Evolutionary conservation across 169 alveolate genomes (phyloP), one percentile per base, ranked within the genome.

Genomic region (Eimeria brunetti): DNA sequence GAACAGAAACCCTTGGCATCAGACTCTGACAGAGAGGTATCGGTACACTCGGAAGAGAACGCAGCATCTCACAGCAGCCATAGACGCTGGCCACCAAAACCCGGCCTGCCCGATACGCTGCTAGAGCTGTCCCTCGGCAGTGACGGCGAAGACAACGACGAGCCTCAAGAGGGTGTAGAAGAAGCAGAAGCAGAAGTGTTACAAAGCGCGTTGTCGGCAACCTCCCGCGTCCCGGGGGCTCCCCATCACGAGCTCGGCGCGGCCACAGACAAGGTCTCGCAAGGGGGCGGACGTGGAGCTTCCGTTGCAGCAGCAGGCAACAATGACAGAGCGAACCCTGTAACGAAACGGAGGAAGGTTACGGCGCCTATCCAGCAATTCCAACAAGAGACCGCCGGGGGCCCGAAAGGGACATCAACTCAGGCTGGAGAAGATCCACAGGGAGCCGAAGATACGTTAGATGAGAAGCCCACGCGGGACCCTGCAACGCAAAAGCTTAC

Each of bases 171-270:
- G 38, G 91, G 53, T 1, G 53, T 83, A 53, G 56, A 83, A n/a
- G 91, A 83, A n/a, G 91, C 91, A 24, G 91, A 83, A 30, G 91
- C 71, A 11, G 56, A 53, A 18, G 91, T 83, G 12, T 58, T 83
- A 51, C 33, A 51, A 56, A 60, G 78, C 14, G 91, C 30, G 12
- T 20, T 56, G 24, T 80, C 88, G 27, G 64, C 88, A 27, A n/a
- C 88, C 8, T 51, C 30, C 58, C 14, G 12, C 56, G 38, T 33
- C n/a, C 7, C 46, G 46, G 46, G 76, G 76, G 76, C 12, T 2
- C 76, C 69, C 69, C 33, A 20, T 27, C 27, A 60, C 27, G 30
- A 60, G 30, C 69, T 22, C 69, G 27, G 69, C 69, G 27, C 22
- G 62, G 62, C 62, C 41, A 24, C 76, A 22, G 12, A 51, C 33